Evolutionary conservation across 208 protist species (phyloP), one percentile per base, ranked within the genome.

Genomic region (Acanthamoeba triangularis): DNA sequence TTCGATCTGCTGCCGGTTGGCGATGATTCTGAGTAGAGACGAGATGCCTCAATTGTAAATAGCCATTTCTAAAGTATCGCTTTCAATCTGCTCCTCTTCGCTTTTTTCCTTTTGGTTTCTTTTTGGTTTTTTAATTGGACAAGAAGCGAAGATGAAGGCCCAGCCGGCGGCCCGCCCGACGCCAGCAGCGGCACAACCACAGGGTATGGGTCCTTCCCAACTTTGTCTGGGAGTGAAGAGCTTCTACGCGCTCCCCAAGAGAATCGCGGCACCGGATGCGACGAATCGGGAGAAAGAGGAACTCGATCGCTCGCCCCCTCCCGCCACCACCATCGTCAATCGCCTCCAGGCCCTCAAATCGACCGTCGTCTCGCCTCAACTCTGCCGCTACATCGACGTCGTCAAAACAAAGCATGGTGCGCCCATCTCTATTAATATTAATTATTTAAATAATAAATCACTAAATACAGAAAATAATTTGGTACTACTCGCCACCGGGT

Each of bases 341-440:
- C 90, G 90, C n/a, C 52, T 94, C 41, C 90, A 94, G 90, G 47
- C 90, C 20, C 90, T 94, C 44, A 44, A 52, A 63, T 52, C 59
- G 18, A n/a, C 33, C n/a, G n/a, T 84, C 28, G 10, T 28, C 37
- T 54, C 37, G 11, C 47, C 65, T 35, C 72, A 82, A 18, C 90
- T 94, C 20, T 94, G 90, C 47, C 90, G 72, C 63, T 94, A 94
- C 90, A 76, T 94, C 30, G 90, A 94, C 61, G 41, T 94, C 28
- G 28, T 84, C 4, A 94, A 94, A 65, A 8, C 49, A 16, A 94
- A 94, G 37, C 90, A 94, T 54, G 90, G 90, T 94, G 5, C 18
- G 13, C 23, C 88, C 23, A 33, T 78, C 3, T 94, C n/a, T 84
- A 28, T n/a, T n/a, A n/a, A n/a, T 6, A 74, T 61, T 16, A 52